phyloP scores from a whole-genome alignment of 1,139 yeast genomes.

The Hanseniaspora sp. region DNA sequence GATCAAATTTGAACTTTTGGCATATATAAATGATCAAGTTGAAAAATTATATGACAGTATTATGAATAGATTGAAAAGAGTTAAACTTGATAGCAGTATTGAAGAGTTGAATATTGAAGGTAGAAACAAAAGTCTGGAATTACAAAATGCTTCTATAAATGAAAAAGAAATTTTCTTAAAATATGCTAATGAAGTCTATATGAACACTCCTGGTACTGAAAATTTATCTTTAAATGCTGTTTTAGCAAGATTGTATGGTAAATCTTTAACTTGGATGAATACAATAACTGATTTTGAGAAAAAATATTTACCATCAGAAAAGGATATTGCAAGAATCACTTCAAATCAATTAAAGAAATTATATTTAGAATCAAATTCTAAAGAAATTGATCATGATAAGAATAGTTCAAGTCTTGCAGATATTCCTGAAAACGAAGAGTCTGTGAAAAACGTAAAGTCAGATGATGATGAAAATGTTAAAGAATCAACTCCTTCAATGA shows the following conservation, averaged over 20 bases:
- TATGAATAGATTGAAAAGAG: constrained; percentile 57
- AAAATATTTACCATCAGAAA: constrained; percentile 76
- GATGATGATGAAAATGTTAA: background rate
- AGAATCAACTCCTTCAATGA: background rate
- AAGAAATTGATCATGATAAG: constrained; percentile 14
- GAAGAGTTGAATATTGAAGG: constrained; percentile 58
- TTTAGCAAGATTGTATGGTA: constrained; percentile 61
- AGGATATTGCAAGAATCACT: constrained; percentile 83
- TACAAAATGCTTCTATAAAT: constrained; percentile 42
- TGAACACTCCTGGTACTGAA: constrained; percentile 48
- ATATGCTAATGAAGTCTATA: constrained; percentile 45
- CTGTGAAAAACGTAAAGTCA: background rate
- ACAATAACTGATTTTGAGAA: constrained; percentile 78
- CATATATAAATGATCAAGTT: constrained; percentile 44
- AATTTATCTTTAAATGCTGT: constrained; percentile 61
- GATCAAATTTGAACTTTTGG: constrained; percentile 54
- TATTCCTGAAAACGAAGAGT: background rate
- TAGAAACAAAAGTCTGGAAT: constrained; percentile 50
- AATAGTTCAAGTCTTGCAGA: constrained; percentile 7
- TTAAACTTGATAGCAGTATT: constrained; percentile 59
- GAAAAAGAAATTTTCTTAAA: constrained; percentile 42
- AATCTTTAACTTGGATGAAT: constrained; percentile 78
- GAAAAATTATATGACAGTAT: constrained; percentile 61
- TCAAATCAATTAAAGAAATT: constrained; percentile 75
- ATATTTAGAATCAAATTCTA: constrained; percentile 39